Percentiles rank a stretch among this genome's conserved stretches.
phyloP scores from a whole-genome alignment of 805 yeast species.

The Hanseniaspora nectarophila region DNA sequence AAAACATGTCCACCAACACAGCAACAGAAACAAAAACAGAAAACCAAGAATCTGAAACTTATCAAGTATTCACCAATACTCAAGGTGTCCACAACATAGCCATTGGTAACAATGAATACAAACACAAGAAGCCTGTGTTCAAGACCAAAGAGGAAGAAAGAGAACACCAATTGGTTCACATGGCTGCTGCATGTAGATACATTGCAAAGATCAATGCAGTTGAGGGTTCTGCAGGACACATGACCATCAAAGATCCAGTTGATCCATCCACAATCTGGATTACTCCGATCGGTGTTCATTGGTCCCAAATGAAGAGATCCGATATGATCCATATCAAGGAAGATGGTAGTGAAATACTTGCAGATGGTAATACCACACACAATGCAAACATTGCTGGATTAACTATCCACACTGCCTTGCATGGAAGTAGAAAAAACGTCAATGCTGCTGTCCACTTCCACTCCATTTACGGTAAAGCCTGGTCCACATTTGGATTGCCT shows the following conservation, averaged over 20 bases:
- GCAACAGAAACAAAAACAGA: background rate
- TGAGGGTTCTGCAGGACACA: slow-evolving; percentile 79
- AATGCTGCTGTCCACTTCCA: slow-evolving; percentile 62
- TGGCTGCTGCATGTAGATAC: slow-evolving; percentile 76
- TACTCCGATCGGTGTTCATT: slow-evolving; percentile 76
- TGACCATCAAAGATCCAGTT: slow-evolving; percentile 73
- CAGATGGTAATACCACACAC: slow-evolving; percentile 38
- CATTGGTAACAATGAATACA: slow-evolving; percentile 18
- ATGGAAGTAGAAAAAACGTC: slow-evolving; percentile 53
- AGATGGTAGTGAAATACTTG: slow-evolving; percentile 38
- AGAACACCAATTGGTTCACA: slow-evolving; percentile 37
- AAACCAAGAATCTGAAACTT: background rate
- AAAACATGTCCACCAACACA: background rate
- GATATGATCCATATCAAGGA: slow-evolving; percentile 54
- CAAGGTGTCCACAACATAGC: slow-evolving; percentile 21
- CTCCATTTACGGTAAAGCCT: slow-evolving; percentile 51
- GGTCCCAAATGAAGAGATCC: slow-evolving; percentile 44
- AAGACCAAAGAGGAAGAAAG: slow-evolving; percentile 19
- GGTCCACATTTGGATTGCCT: slow-evolving; percentile 48
- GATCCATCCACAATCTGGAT: slow-evolving; percentile 78
- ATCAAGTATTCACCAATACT: slow-evolving; percentile 10
- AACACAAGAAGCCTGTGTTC: slow-evolving; percentile 19
- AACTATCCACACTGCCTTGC: slow-evolving; percentile 53
- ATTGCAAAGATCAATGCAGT: slow-evolving; percentile 68
- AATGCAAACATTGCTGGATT: slow-evolving; percentile 58